Evolutionary conservation across 345 rosid species (phyloP), one percentile per base, ranked within the genome.

Genomic region (Cardamine chenopodiifolia): DNA sequence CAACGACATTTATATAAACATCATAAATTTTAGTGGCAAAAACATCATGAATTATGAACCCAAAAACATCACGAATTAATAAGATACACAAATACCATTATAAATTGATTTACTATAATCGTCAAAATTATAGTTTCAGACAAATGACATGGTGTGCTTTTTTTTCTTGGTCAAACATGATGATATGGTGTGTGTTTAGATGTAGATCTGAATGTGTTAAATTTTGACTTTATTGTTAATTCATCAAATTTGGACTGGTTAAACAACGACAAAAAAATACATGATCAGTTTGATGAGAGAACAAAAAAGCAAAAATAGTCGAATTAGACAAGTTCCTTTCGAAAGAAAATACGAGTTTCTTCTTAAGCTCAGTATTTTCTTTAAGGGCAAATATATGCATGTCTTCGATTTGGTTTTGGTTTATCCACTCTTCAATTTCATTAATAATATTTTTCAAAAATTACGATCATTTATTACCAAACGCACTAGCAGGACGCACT

Each of bases 401-500:
- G 48, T 23, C 18, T 34, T 71, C 32, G 37, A 17, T 59, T 47
- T 56, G 54, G 15, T 58, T 71, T 71, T 15, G n/a, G 9, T 26
- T 37, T 18, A 35, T 61, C 39, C 42, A 32, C 53, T 8, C 18
- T 19, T 37, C 26, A 5, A 66, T n/a, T 58, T 48, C 17, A 59
- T 52, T 54, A 15, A 25, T 13, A 28, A 28, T 3, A 22, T 15
- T 7, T 22, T n/a, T 22, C 4, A n/a, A 52, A 28, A 12, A 45
- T 34, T 5, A 54, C 47, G 14, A 47, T 45, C 72, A 77, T 77
- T 77, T 71, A 71, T 77, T 57, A 57, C 9, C 52, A 77, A 65
- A 55, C 72, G 76, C 75, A 77, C 57, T 64, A 49, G 60, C 39
- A 57, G 72, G 76, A 77, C 72, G 76, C 75, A 77, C 57, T 64